Conservation (phyloP, 345 rosid species). For the Brassica carinata region DNA sequence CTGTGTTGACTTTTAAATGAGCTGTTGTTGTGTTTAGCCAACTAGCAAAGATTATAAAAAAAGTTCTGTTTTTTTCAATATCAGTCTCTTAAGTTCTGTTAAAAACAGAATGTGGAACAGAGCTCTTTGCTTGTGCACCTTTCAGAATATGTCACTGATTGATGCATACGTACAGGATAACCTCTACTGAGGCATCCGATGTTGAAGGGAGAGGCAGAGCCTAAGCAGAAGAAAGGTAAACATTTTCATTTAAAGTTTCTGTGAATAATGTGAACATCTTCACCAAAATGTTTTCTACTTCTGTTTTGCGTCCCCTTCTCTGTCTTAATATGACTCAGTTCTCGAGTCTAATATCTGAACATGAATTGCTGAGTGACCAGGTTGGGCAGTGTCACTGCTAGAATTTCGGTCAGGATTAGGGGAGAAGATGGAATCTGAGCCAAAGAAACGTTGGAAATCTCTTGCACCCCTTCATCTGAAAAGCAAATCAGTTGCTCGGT, state of each 20-base stretch:
- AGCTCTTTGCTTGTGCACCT: conserved; percentile 23
- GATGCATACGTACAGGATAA: conserved; percentile 36
- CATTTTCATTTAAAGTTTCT: background rate
- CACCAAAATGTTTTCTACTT: background rate
- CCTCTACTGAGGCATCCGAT: conserved; percentile 36
- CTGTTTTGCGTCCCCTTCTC: background rate
- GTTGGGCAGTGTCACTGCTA: conserved; percentile 42
- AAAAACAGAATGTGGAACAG: conserved; percentile 29
- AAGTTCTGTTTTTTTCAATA: background rate
- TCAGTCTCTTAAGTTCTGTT: conserved; percentile 20
- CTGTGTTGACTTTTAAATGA: conserved; percentile 32
- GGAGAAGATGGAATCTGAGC: conserved; percentile 63
- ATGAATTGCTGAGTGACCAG: conserved; percentile 40
- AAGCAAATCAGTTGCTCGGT: conserved; percentile 65
- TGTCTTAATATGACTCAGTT: background rate
- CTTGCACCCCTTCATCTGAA: conserved; percentile 54
- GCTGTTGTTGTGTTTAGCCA: conserved; percentile 36
- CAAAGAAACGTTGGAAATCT: conserved; percentile 67
- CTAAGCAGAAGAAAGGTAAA: conserved; percentile 36
- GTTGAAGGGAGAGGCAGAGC: conserved; percentile 34
- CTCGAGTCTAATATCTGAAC: background rate
- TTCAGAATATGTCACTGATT: conserved; percentile 19
- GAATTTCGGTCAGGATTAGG: conserved; percentile 28
- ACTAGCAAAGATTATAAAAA: conserved; percentile 7
- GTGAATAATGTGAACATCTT: background rate